Base-by-base conservation (phyloP, 1,284 basidiomycete species). In the Pulchroboletus neoregius region DNA sequence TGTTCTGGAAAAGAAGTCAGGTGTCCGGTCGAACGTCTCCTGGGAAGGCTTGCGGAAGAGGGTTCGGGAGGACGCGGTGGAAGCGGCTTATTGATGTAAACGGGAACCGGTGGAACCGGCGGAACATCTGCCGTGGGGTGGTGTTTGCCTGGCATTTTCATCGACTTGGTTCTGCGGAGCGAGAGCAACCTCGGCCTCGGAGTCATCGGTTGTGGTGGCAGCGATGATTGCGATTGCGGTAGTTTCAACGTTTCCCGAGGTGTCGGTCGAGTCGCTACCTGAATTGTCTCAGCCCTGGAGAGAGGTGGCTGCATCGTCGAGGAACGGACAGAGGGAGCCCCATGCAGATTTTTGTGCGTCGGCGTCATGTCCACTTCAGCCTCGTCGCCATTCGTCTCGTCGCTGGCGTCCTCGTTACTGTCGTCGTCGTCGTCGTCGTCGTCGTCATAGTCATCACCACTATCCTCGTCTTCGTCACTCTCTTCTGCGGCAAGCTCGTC, bases 401-500 rank as follows among this genome's bases (percentile, higher is more conserved):
- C 73, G 43, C 61, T 70, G 13, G 66, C 62, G 5, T 69, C 64
- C 24, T 76, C 76, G 45, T 71, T 71, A 20, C 71, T 62, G 77
- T 82, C 63, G 4, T 59, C 57, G 30, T 58, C 38, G 65, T 65
- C 31, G 4, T 46, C 45, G 56, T 69, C 55, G 0, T 68, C 62
- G 12, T 76, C 74, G 26, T 71, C 71, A 10, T 73, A 63, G 16
- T 62, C 51, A 75, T 79, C 43, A 77, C 82, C 65, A 9, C 55
- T 54, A 31, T 63, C 67, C 4, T 68, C 68, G 1, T 75, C 73
- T 0, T 73, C 78, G 45, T 88, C 85, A n/a, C 80, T 81, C 39
- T 81, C 84, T 64, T 89, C 86, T 9, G 84, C 89, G 5, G 81
- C 87, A 41, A 91, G 65, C 55, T 94, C 92, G 36, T 82, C 75